Evolutionary conservation across 1,139 yeast species (phyloP).

Genomic region (Arxiozyma bovina): DNA sequence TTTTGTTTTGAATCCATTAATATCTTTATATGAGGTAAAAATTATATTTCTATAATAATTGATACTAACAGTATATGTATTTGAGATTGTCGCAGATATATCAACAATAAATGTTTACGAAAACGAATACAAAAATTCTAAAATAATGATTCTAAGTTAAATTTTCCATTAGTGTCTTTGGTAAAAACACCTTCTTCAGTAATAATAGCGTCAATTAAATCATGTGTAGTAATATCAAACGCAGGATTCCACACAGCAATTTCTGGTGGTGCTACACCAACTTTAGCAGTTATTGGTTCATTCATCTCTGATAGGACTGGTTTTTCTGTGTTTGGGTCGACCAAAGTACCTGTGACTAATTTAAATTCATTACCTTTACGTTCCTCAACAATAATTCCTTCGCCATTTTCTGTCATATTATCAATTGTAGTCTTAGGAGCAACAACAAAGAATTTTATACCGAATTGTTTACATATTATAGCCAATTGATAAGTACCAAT

Average conservation of each 20-base stretch:
- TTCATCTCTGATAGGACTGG: slow-evolving; percentile 30
- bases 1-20: neutral
- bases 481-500: slow-evolving; percentile 64
- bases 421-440: slow-evolving; percentile 94
- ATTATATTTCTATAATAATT: too few relatives aligned
- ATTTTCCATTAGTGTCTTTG: slow-evolving; percentile 41
- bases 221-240: slow-evolving; percentile 85
- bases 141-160: slow-evolving; percentile 32
- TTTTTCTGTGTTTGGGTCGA: slow-evolving; percentile 29
- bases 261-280: slow-evolving; percentile 81
- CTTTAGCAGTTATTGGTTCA: slow-evolving; percentile 43
- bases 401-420: slow-evolving; percentile 54
- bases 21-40: too few relatives aligned
- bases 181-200: slow-evolving; percentile 60
- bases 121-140: slow-evolving; percentile 1
- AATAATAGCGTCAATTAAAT: slow-evolving; percentile 74
- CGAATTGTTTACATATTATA: slow-evolving; percentile 17
- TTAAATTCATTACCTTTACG: slow-evolving; percentile 77
- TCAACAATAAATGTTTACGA: neutral
- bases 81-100: neutral
- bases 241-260: slow-evolving; percentile 94
- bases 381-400: slow-evolving; percentile 73
- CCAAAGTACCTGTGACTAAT: slow-evolving; percentile 59
- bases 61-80: neutral
- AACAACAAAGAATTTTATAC: slow-evolving; percentile 78